Base-by-base conservation (phyloP, 306 rosid species). In the Trifolium repens region DNA sequence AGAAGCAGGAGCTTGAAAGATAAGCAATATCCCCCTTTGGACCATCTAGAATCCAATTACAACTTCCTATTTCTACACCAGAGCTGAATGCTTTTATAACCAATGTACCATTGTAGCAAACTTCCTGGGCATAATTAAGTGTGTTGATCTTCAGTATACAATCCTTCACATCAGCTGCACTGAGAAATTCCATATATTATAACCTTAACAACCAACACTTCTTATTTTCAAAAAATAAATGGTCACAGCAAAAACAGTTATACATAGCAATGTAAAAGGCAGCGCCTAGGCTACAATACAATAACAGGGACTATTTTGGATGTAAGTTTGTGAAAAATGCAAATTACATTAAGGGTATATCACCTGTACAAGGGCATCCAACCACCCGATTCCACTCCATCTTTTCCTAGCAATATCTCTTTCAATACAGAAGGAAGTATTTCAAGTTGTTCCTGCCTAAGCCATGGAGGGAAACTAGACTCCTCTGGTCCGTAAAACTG, bases 301-400 rank as follows among this genome's bases (percentile, higher is more conserved):
- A 49, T 35, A 35, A 52, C 53, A 58, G 32, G 27, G 39, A 37
- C 37, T 22, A 69, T 27, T 7, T 39, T 39, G 9, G 9, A 39
- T 39, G 42, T 11, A 57, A 59, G 72, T 17, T 61, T 5, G 42
- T 43, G 27, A 34, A 27, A 70, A 70, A 65, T 60, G 67, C 73
- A 78, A 32, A 62, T 42, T 58, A 69, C 54, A 82, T 43, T 17
- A 50, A 82, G 68, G 54, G 71, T 63, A 69, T 50, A 68, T 61
- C 77, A 89, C 98, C 98, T 91, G 90, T 89, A 94, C 84, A 94
- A 67, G 49, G 92, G 90, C 88, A 79, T 80, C 97, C 96, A 94
- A 69, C 86, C 79, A 46, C 93, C 93, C 50, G 85, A 71, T 62
- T 94, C 92, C 11, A 69, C 85, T 61, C 91, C 89, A 74, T 91